Percentiles rank a stretch among this genome's conserved stretches.
Conservation (phyloP, 768 basidiomycete species). For the Lentinula sp. region DNA sequence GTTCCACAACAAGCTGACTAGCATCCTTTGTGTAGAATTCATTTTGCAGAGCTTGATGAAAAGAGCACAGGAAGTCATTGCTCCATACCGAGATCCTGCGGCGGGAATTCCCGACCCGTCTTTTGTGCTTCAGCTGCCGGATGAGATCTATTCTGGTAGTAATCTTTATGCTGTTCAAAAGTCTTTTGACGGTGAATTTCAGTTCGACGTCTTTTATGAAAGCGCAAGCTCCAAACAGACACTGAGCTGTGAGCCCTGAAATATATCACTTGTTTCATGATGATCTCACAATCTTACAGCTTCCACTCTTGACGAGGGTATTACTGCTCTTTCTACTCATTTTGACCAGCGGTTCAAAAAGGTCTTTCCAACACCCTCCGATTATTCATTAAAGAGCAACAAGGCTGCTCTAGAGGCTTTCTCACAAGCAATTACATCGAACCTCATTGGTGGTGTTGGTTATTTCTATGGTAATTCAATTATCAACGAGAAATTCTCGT, state of each 20-base stretch:
- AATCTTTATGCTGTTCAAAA: slow-evolving; percentile 90
- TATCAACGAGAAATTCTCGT: slow-evolving; percentile 77
- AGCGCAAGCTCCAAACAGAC: slow-evolving; percentile 61
- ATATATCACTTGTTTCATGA: neutral
- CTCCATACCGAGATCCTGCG: slow-evolving; percentile 45
- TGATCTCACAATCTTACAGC: slow-evolving; percentile 34
- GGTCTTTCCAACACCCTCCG: slow-evolving; percentile 62
- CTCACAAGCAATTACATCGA: slow-evolving; percentile 86
- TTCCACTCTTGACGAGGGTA: slow-evolving; percentile 57
- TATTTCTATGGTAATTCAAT: slow-evolving; percentile 93
- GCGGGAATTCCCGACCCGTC: slow-evolving; percentile 69
- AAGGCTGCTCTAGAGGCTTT: slow-evolving; percentile 55
- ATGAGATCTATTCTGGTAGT: slow-evolving; percentile 64
- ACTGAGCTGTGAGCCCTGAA: slow-evolving; percentile 48
- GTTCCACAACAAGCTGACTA: neutral
- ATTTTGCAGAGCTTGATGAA: slow-evolving; percentile 57
- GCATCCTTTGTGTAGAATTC: slow-evolving; percentile 35
- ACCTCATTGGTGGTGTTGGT: slow-evolving; percentile 87
- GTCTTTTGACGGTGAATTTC: slow-evolving; percentile 75
- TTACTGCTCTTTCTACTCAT: slow-evolving; percentile 53
- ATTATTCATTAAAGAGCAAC: slow-evolving; percentile 41
- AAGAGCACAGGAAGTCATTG: slow-evolving; percentile 47
- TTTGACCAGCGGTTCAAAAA: slow-evolving; percentile 65
- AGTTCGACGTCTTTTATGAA: slow-evolving; percentile 88
- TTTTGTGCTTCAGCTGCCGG: slow-evolving; percentile 68